Base-by-base conservation (phyloP, 345 rosid genomes). In the Trapa bicornis region DNA sequence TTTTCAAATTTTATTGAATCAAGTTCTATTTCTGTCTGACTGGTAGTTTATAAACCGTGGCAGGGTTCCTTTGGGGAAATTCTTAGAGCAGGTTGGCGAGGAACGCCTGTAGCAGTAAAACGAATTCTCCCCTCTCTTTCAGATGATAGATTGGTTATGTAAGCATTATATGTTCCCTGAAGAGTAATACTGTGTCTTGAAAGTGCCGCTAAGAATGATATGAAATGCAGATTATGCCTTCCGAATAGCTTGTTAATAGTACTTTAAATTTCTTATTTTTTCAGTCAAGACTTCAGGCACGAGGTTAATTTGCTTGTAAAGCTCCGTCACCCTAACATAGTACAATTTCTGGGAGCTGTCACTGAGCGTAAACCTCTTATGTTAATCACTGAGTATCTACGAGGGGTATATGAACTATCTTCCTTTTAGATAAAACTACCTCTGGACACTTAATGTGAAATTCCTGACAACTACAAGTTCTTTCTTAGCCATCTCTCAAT, bases 21-120 rank as follows among this genome's bases (percentile, higher is more conserved):
- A 52, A 54, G n/a, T 17, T 16, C 42, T 57, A 22, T 50, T 16
- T 5, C 9, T 37, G 45, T 35, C 65, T 68, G 17, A 61, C 37
- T 58, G 17, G 16, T 61, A n/a, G 61, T 63, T 61, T 15, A 56
- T 63, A 17, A 50, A 61, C 75, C 43, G 61, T 76, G 64, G 57
- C 74, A 91, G 97, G 99, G 99, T 29, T 94, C 99, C 42, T 94
- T 94, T 80, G 99, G 99, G 71, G 99, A 94, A 84, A 94, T 94
- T 79, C 82, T 85, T 74, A 94, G 80, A 80, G 97, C 97, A 53
- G 70, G 60, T 75, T 94, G 99, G 99, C 92, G 97, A 77, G 99
- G 99, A 78, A 94, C 99, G 65, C 97, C 99, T 0, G 97, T 94
- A 39, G 99, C 99, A 63, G 81, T 94, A 53, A 94, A 94, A 76